Percentiles rank a stretch among this genome's conserved stretches.
Evolutionary conservation across 1,284 basidiomycete genomes (phyloP).

Genomic region (Ganoderma boninense): DNA sequence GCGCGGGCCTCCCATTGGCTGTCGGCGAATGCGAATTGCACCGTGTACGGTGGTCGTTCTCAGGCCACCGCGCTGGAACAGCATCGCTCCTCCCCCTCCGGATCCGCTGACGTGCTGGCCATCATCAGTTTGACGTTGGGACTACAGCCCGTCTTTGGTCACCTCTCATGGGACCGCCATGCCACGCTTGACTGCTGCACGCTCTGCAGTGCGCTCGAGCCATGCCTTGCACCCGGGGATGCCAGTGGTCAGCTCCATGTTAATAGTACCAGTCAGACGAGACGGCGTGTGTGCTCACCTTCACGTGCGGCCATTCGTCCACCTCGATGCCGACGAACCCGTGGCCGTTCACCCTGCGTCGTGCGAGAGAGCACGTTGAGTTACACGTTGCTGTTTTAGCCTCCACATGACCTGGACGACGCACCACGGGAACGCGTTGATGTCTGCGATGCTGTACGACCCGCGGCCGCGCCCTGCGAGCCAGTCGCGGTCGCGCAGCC

Average conservation of each 20-base stretch:
- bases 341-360: slow-evolving; percentile 47
- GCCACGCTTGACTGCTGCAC: slow-evolving; percentile 51
- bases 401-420: neutral
- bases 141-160: neutral
- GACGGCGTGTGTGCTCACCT: slow-evolving; percentile 25
- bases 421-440: slow-evolving; percentile 64
- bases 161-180: slow-evolving; percentile 36
- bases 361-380: no score
- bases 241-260: neutral
- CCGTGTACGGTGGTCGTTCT: neutral
- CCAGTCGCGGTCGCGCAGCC: slow-evolving; percentile 67
- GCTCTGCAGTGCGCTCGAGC: slow-evolving; percentile 50
- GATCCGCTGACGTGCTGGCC: neutral
- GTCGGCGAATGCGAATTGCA: neutral
- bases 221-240: slow-evolving; percentile 52
- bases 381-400: neutral
- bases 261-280: neutral
- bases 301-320: slow-evolving; percentile 49
- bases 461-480: slow-evolving; percentile 73
- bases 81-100: neutral
- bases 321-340: slow-evolving; percentile 61
- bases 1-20: neutral
- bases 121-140: neutral
- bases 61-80: neutral
- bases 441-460: slow-evolving; percentile 73